Base-by-base conservation (phyloP, 257 asterid species). In the Anisodus acutangulus region DNA sequence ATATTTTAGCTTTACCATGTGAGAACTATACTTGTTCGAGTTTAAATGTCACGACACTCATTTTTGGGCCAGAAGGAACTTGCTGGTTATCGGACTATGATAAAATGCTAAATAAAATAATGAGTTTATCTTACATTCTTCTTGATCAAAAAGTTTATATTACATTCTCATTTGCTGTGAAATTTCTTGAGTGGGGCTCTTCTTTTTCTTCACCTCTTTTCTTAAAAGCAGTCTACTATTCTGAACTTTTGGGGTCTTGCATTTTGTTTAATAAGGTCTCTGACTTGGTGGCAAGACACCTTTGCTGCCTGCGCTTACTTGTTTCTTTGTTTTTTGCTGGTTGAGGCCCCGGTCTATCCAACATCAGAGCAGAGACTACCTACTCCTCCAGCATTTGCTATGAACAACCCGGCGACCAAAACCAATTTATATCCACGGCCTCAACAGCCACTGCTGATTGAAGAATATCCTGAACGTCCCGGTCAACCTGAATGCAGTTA, bases 401-500 rank as follows among this genome's bases (percentile, higher is more conserved):
- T 94, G 87, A 90, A 87, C 83, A 90, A 90, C 85, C 86, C 85
- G 5, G 91, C 86, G 2, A 39, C 88, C 63, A 94, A 91, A 83
- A 78, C 89, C 59, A 91, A 87, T 87, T 93, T 88, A 81, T 88
- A 87, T 13, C 47, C 91, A 83, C 94, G 47, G 57, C 91, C 83
- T 78, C 94, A 80, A 64, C 93, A 78, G 74, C 91, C 85, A 82
- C 71, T 63, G 83, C 86, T 87, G 17, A 78, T 88, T 41, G 97
- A 94, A 62, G 98, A 91, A 82, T 93, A 90, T 86, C 98, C 98
- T 35, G 95, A 94, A 81, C 95, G 98, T 35, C 98, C 97, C 3
- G 97, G 98, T 63, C 97, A 93, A 87, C 98, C 92, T 47, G 98
- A 94, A 81, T 96, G 99, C 92, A 90, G 87, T 86, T 93, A 89